Evolutionary conservation across 1,139 yeast genomes (phyloP).

Genomic region (Saccharomyces pastorianus): DNA sequence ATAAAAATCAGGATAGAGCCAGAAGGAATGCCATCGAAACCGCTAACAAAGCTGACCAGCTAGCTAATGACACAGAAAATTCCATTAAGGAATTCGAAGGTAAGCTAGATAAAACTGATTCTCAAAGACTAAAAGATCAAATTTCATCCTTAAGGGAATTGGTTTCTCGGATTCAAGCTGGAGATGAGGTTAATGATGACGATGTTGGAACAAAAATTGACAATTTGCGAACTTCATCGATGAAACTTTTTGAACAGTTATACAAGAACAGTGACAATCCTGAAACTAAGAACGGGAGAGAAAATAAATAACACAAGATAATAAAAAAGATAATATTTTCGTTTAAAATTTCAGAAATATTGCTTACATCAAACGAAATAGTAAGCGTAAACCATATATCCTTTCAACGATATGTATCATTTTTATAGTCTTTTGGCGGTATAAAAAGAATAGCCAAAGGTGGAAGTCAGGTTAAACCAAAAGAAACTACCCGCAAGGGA

Average conservation of each 20-base stretch:
- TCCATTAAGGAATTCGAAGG: slow-evolving; percentile 92
- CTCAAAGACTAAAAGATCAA: slow-evolving; percentile 63
- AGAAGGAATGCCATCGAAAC: slow-evolving; percentile 88
- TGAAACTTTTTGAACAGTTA: slow-evolving; percentile 91
- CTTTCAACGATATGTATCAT: neutral
- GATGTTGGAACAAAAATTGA: slow-evolving; percentile 65
- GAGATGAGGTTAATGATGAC: slow-evolving; percentile 70
- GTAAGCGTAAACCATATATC: neutral
- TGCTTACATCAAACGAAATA: neutral
- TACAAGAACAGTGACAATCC: slow-evolving; percentile 56
- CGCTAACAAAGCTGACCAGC: slow-evolving; percentile 96
- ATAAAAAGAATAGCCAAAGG: neutral
- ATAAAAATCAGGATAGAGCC: slow-evolving; percentile 92
- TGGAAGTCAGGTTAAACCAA: neutral
- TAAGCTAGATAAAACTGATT: slow-evolving; percentile 79
- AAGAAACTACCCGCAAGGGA: neutral
- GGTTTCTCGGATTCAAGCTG: slow-evolving; percentile 89
- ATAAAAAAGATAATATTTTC: neutral
- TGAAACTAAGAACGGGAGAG: neutral
- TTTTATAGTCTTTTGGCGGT: neutral
- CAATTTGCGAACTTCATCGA: slow-evolving; percentile 61
- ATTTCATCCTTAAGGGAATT: slow-evolving; percentile 78
- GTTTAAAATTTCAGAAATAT: neutral
- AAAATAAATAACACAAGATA: neutral
- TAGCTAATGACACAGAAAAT: slow-evolving; percentile 92